Evolutionary conservation across 441 rosid species (phyloP), one percentile per base, ranked within the genome.

Genomic region (Cnidoscolus chayamansa): DNA sequence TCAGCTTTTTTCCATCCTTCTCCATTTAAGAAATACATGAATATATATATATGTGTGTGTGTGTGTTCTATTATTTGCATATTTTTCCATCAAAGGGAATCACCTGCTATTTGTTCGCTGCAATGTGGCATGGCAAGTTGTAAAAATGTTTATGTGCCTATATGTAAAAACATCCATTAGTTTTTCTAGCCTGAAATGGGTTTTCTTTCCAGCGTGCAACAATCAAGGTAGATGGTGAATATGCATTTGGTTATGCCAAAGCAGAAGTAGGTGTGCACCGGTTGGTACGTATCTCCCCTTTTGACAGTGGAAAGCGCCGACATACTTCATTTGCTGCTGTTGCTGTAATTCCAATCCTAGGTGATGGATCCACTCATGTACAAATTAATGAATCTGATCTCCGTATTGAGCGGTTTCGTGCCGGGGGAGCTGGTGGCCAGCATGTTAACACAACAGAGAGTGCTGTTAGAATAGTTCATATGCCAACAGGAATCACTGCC

Each of bases 321-420:
- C 99, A 93, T 81, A 93, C 99, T 76, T 93, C 98, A 12, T 95
- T 95, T 80, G 98, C 99, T 35, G 99, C 98, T 17, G 99, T 95
- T 77, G 99, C 99, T 10, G 98, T 91, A 54, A 93, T 89, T 77
- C 99, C 99, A 17, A 91, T 90, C 76, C 76, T 79, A 2, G 97
- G 93, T 49, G 94, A 93, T 65, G 92, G 90, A 59, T 91, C 87
- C 10, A 82, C 95, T 43, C 87, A 69, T 51, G 96, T 91, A 19
- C 97, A 90, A 84, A 92, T 92, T 53, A 93, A 91, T 51, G 97
- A 95, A 65, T 89, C 98, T 0, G 98, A 95, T 85, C 91, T 95
- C 30, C 86, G 93, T n/a, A 91, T 93, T 15, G 98, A 95, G 81
- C 82, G 99, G 55, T 95, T 85, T 65, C 93, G 98, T 57, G 67